Conservation (phyloP, 257 asterid species). For the Eucommia ulmoides region DNA sequence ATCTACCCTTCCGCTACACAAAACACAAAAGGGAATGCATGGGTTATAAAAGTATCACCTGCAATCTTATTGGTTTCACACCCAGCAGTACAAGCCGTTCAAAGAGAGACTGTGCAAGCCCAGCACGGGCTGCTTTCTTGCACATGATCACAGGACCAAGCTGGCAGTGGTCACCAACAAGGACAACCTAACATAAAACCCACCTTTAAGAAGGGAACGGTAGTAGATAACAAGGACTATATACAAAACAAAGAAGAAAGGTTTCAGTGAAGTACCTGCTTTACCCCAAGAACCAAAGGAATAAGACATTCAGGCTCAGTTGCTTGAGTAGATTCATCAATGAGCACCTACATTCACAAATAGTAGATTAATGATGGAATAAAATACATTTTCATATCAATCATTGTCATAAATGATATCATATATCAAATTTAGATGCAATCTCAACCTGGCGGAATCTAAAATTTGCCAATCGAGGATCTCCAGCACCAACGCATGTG, state of each 20-base stretch:
- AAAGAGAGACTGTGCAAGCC: conserved; percentile 90
- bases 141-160: conserved; percentile 99
- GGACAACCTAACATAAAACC: conserved; percentile 81
- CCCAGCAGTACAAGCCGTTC: conserved; percentile 96
- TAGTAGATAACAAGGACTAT: too few relatives aligned
- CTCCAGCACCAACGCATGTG: conserved; percentile 99
- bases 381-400: too few relatives aligned
- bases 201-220: too few relatives aligned
- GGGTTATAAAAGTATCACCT: too few relatives aligned
- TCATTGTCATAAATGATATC: too few relatives aligned
- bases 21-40: too few relatives aligned
- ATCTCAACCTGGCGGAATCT: conserved; percentile 79
- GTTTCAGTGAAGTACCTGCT: too few relatives aligned
- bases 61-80: conserved; percentile 93
- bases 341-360: conserved; percentile 85
- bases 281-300: conserved; percentile 93
- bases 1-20: too few relatives aligned
- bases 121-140: conserved; percentile 99
- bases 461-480: conserved; percentile 90
- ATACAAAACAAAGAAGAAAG: too few relatives aligned
- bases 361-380: too few relatives aligned
- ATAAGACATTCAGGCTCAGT: conserved; percentile 96
- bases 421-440: too few relatives aligned
- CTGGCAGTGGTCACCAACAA: conserved; percentile 99
- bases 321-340: conserved; percentile 98